Evolutionary conservation across 495 filamentous ascomycete genomes (phyloP), one percentile per base, ranked within the genome.

Genomic region (Diplogelasinospora grovesii): DNA sequence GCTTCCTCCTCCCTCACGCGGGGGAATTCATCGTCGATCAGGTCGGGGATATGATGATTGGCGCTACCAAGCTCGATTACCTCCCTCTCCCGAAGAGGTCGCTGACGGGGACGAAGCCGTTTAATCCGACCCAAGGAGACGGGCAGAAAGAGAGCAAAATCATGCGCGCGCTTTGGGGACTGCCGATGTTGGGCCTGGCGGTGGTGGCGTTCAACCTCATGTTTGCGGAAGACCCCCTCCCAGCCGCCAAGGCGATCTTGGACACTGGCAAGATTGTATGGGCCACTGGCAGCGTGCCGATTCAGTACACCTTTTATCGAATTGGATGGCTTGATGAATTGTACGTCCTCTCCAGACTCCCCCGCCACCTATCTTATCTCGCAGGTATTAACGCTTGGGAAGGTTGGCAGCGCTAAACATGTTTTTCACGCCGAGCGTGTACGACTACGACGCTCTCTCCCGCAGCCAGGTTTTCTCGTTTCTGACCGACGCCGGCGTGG

Each of bases 351-450:
- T 4, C 14, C 3, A 33, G 15, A 16, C 9, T 9, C 38, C n/a
- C 8, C 25, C 10, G 4, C 9, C 37, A 16, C 2, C 2, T 8
- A 26, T 18, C 9, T 21, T 5, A 0, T 8, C 2, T 7, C 19
- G 7, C 15, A 5, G 14, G 18, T 3, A 28, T n/a, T 19, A 16
- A 19, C 15, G 6, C 15, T n/a, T 10, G 6, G 2, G 8, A n/a
- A 41, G 38, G 7, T 8, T 36, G 15, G 10, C 40, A 10, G 7
- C 14, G 16, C 23, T 47, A 32, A 54, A 54, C 36, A 35, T 41
- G 28, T 54, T 51, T 39, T 57, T 57, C 41, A 34, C 47, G 22
- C 45, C 47, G 7, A 9, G 34, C 13, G 21, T 57, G 15, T 57
- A 54, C 30, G 39, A 43, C 7, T 26, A 34, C 14, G 42, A 49